Conservation (phyloP, 495 filamentous ascomycete species). For the Aspergillus mulundensis region DNA sequence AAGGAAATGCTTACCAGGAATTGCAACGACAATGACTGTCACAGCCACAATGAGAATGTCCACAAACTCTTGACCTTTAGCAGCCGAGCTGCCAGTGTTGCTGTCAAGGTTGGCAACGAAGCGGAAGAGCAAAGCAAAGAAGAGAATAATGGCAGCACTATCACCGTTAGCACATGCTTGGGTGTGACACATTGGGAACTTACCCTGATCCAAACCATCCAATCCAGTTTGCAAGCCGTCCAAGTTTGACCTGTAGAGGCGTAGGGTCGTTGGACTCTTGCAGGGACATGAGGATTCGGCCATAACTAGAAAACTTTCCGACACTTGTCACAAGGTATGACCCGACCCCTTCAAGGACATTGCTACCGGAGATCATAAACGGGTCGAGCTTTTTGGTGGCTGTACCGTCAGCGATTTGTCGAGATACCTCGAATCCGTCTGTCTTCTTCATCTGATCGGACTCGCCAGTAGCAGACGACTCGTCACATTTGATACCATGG, state of each 20-base stretch:
- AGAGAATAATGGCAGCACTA: slow-evolving; percentile 57
- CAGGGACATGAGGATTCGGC: slow-evolving; percentile 60
- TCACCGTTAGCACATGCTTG: neutral
- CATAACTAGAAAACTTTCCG: slow-evolving; percentile 60
- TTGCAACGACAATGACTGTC: slow-evolving; percentile 70
- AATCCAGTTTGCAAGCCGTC: slow-evolving; percentile 61
- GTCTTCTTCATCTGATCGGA: slow-evolving; percentile 66
- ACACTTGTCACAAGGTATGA: slow-evolving; percentile 62
- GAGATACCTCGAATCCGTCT: slow-evolving; percentile 53
- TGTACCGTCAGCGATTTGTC: slow-evolving; percentile 51
- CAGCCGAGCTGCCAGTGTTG: slow-evolving; percentile 45
- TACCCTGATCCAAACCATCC: slow-evolving; percentile 44
- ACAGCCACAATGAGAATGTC: slow-evolving; percentile 66
- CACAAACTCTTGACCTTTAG: slow-evolving; percentile 60
- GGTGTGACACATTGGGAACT: neutral
- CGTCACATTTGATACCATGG: slow-evolving; percentile 63
- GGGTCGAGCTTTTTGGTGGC: slow-evolving; percentile 58
- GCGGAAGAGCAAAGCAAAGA: slow-evolving; percentile 59
- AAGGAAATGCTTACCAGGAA: slow-evolving; percentile 42
- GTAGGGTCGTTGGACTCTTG: slow-evolving; percentile 60
- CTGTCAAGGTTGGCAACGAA: slow-evolving; percentile 52
- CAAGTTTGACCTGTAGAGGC: slow-evolving; percentile 62
- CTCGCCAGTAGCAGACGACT: slow-evolving; percentile 66
- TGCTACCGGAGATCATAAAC: slow-evolving; percentile 60
- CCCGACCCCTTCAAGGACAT: slow-evolving; percentile 63